These are phyloP conservation scores for Mortierella sp. DNA, from an alignment of 371 early-diverging fungal genomes.

Conservation along the genomic window DNA sequence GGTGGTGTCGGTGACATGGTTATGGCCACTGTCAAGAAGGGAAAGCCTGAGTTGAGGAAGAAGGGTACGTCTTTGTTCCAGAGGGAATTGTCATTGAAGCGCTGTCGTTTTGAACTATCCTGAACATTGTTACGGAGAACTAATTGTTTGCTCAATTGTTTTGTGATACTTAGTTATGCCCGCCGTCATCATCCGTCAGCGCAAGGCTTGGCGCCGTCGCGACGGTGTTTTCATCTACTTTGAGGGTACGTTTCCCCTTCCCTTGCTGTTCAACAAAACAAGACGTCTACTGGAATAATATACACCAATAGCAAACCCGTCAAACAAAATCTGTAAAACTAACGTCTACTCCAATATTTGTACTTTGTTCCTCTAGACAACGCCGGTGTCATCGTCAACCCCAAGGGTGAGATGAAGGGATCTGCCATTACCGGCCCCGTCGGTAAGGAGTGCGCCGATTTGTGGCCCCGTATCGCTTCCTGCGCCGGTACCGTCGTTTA, in stretches of 20 bases:
- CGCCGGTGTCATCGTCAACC: constrained; percentile 98
- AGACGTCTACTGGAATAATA: background rate
- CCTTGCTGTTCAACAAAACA: background rate
- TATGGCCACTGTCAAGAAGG: constrained; percentile 99
- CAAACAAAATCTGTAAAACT: background rate
- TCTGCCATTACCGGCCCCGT: constrained; percentile 99
- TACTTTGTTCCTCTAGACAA: constrained; percentile 74
- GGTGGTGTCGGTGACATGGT: constrained; percentile 99
- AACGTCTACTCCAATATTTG: constrained; percentile 18
- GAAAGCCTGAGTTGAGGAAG: constrained; percentile 99
- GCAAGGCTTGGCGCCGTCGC: constrained; percentile 99
- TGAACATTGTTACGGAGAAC: background rate
- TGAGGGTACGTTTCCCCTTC: constrained; percentile 76
- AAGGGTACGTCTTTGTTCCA: constrained; percentile 80
- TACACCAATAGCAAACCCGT: background rate
- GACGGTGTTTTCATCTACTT: constrained; percentile 99
- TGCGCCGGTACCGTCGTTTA: constrained; percentile 94
- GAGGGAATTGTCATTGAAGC: background rate
- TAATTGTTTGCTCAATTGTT: background rate
- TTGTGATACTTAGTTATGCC: constrained; percentile 85
- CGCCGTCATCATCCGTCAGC: constrained; percentile 99
- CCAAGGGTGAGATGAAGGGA: constrained; percentile 99
- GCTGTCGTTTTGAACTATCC: background rate
- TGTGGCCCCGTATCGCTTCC: constrained; percentile 99
- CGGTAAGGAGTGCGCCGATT: constrained; percentile 99